Evolutionary conservation across 75 land plant genomes (phyloP).

Genomic region (Selaginella moellendorffii): DNA sequence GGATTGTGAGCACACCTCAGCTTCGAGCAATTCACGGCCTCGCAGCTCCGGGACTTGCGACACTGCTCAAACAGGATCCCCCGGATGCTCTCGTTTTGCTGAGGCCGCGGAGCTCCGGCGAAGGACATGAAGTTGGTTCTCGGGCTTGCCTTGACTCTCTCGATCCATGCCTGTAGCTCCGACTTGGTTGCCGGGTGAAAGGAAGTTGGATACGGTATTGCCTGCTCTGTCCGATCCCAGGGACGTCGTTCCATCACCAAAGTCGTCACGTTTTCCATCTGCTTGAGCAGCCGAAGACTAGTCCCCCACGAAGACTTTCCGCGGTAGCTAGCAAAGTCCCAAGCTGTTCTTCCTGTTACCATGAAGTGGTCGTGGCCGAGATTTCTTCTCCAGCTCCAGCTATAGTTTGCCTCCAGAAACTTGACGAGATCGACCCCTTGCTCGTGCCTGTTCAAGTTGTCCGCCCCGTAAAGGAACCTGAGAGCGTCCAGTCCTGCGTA

Average conservation of each 20-base stretch:
- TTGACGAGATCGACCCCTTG: constrained; percentile 21
- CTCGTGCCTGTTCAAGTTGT: background rate
- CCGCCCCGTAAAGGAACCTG: constrained; percentile 25
- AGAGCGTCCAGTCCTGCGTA: constrained; percentile 51
- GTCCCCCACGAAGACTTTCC: constrained; percentile 52
- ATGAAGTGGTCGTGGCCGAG: constrained; percentile 55
- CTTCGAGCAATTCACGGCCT: background rate
- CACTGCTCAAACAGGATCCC: constrained; percentile 7
- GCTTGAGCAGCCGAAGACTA: constrained; percentile 33
- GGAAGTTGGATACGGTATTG: constrained; percentile 54
- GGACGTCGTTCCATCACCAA: constrained; percentile 31
- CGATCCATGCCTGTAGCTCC: constrained; percentile 21
- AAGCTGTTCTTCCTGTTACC: constrained; percentile 49
- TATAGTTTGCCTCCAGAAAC: constrained; percentile 16
- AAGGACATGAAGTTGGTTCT: background rate
- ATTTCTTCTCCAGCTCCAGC: constrained; percentile 19
- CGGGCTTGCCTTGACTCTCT: background rate
- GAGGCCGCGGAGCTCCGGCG: background rate
- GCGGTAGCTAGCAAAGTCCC: constrained; percentile 37
- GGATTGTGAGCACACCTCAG: background rate
- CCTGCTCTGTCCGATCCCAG: constrained; percentile 42
- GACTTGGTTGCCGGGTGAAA: constrained; percentile 35
- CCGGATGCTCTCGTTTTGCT: background rate
- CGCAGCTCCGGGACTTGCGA: constrained; percentile 1
- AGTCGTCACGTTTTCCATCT: constrained; percentile 38